Percentiles rank a stretch among this genome's conserved stretches.
These are phyloP conservation scores for Penicillium cinerascens DNA, from an alignment of 495 filamentous ascomycete genomes.

Conservation along the genomic window DNA sequence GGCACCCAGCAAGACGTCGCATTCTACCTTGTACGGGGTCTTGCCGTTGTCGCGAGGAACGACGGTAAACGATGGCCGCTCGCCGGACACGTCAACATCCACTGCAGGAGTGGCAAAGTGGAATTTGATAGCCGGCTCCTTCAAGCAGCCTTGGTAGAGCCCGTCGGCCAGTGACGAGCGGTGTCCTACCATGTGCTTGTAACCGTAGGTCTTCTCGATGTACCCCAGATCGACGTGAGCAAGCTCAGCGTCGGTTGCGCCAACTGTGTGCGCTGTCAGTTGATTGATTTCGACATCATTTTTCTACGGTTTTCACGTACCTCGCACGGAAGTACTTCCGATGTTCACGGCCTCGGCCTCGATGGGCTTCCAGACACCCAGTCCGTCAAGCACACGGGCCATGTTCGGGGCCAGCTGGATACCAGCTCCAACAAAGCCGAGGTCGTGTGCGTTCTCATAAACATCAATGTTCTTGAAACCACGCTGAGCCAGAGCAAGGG, in stretches of 20 bases:
- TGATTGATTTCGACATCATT: background rate
- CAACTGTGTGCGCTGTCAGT: conserved; percentile 44
- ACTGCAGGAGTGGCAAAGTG: conserved; percentile 57
- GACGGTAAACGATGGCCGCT: conserved; percentile 53
- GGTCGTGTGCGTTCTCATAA: conserved; percentile 67
- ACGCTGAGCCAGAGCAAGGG: conserved; percentile 68
- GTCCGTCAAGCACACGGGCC: conserved; percentile 64
- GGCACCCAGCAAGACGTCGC: conserved; percentile 67
- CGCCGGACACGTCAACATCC: conserved; percentile 51
- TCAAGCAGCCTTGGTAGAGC: conserved; percentile 63
- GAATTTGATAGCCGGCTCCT: conserved; percentile 64
- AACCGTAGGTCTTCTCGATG: conserved; percentile 63
- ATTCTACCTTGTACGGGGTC: conserved; percentile 48
- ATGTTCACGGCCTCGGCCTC: conserved; percentile 58
- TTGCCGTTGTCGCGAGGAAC: conserved; percentile 52
- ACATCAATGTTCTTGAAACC: conserved; percentile 71
- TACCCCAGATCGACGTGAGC: conserved; percentile 66
- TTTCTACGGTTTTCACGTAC: conserved; percentile 26
- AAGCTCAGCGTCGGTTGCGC: conserved; percentile 63
- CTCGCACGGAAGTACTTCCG: conserved; percentile 49
- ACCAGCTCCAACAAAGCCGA: conserved; percentile 79
- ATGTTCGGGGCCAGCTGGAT: conserved; percentile 83
- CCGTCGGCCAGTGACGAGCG: conserved; percentile 66
- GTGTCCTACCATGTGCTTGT: conserved; percentile 77
- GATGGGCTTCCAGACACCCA: conserved; percentile 68